Evolutionary conservation across 2,329 filamentous ascomycete species (phyloP), one percentile per base, ranked within the genome.

Genomic region (Claviceps humidiphila): DNA sequence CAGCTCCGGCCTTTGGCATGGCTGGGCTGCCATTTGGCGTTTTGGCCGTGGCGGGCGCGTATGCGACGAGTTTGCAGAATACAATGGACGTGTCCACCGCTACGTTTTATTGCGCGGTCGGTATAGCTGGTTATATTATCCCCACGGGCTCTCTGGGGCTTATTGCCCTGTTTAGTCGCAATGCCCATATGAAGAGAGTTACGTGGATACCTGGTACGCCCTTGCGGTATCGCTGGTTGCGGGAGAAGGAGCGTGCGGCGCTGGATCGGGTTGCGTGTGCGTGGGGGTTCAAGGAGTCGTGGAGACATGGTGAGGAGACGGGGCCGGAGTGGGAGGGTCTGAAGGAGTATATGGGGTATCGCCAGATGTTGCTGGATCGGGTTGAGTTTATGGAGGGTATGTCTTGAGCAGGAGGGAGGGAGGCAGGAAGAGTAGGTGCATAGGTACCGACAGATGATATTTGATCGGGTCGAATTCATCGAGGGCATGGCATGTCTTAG

Each of bases 151-250:
- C 84, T 9, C 79, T 97, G 51, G 93, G 91, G 2, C 71, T 93
- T 43, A 81, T 97, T 40, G 89, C 91, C 8, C 73, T 94, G 54
- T 83, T 88, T 26, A 96, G 91, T 38, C 77, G 84, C 55, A 96
- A 96, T 68, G 90, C 97, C 66, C 89, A 97, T 68, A 95, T 96
- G 87, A 84, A 85, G 61, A 81, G 93, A 20, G 89, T 97, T 5
- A 90, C 88, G 2, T 98, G 93, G 93, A 76, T 85, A 8, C 81
- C 81, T 0, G 93, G 93, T 11, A 84, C 88, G 38, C 85, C 87
- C 22, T 71, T 97, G 57, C 78, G 85, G 56, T 78, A 88, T 61
- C 79, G 93, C 14, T 97, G 90, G 87, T 67, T 95, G 51, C 77
- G 88, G 38, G 93, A 97, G 66, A 89, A 95, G 57, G 90, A 98